Evolutionary conservation across 176 grass and related monocot genomes (phyloP), one percentile per base, ranked within the genome.

Genomic region (Zizania latifolia): DNA sequence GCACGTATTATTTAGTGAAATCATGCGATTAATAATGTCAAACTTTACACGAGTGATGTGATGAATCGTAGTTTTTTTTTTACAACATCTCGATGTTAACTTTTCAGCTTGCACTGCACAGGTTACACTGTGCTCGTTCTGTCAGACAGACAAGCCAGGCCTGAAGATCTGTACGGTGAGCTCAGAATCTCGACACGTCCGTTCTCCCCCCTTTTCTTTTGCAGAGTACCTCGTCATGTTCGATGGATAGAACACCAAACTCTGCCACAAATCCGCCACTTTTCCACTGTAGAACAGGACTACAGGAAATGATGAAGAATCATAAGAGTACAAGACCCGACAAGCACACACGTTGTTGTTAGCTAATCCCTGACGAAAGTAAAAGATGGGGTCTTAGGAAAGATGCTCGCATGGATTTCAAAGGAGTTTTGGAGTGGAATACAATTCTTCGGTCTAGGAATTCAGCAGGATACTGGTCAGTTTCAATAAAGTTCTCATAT

Each of bases 121-220:
- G 48, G 58, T 29, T 67, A 43, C 60, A 23, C 60, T 22, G 40
- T 29, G 27, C 34, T 16, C 9, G 22, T 73, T 61, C 59, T 70
- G 79, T 78, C 79, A 70, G 74, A 59, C 30, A 58, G n/a, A n/a
- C n/a, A n/a, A n/a, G n/a, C n/a, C n/a, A n/a, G n/a, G n/a, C n/a
- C n/a, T n/a, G n/a, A n/a, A n/a, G 74, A 19, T 1, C 1, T 23
- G 78, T 74, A 78, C 79, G 68, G 61, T 14, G 24, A 44, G 55
- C 57, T 19, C n/a, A 16, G 28, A n/a, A 33, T 50, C 2, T 83
- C 61, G 80, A 87, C 80, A 83, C 41, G 85, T 65, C 35, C 37
- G 4, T 40, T 71, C 40, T 2, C 48, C 26, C n/a, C n/a, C 24
- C 35, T 39, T 76, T 78, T 72, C 43, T 12, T 41, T 22, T 61